These are phyloP conservation scores for Phytophthora sp. DNA, from an alignment of 352 stramenopile genomes.

Conservation along the genomic window DNA sequence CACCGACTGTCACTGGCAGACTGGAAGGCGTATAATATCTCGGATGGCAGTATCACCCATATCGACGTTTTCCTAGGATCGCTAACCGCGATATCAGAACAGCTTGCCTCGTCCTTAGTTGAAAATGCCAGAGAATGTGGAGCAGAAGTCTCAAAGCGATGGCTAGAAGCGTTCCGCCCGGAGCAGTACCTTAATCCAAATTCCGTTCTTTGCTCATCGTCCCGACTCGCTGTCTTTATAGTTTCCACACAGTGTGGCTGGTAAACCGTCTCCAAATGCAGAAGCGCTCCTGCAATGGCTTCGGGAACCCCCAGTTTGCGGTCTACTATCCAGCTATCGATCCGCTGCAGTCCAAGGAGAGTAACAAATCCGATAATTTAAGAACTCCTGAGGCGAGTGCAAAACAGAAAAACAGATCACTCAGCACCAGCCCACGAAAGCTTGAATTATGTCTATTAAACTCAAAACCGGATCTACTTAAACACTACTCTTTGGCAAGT, in stretches of 20 bases:
- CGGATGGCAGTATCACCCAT: slow-evolving; percentile 31
- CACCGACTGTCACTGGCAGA: slow-evolving; percentile 15
- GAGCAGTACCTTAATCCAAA: slow-evolving; percentile 20
- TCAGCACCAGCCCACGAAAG: slow-evolving; percentile 1
- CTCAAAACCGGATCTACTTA: not conserved
- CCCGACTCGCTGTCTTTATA: slow-evolving; percentile 86
- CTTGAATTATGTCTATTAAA: slow-evolving; percentile 2
- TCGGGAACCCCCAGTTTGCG: slow-evolving; percentile 14
- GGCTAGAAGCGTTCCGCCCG: slow-evolving; percentile 88
- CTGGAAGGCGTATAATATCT: slow-evolving; percentile 8
- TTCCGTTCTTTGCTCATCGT: slow-evolving; percentile 33
- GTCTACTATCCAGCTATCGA: not conserved
- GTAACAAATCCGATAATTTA: not conserved
- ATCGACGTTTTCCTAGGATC: slow-evolving; percentile 95
- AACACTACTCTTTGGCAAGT: slow-evolving; percentile 19
- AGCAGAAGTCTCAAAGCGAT: slow-evolving; percentile 64
- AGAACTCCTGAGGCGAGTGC: not conserved
- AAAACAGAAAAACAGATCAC: slow-evolving; percentile 2
- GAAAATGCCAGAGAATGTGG: slow-evolving; percentile 69
- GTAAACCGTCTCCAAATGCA: slow-evolving; percentile 94
- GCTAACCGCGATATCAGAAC: slow-evolving; percentile 94
- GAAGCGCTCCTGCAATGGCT: slow-evolving; percentile 89
- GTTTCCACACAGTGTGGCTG: slow-evolving; percentile 95
- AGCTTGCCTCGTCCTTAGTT: slow-evolving; percentile 88
- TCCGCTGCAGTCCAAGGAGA: not conserved